Conservation (phyloP, 2,329 filamentous ascomycete species). For the Neophaeococcomyces mojaviensis region DNA sequence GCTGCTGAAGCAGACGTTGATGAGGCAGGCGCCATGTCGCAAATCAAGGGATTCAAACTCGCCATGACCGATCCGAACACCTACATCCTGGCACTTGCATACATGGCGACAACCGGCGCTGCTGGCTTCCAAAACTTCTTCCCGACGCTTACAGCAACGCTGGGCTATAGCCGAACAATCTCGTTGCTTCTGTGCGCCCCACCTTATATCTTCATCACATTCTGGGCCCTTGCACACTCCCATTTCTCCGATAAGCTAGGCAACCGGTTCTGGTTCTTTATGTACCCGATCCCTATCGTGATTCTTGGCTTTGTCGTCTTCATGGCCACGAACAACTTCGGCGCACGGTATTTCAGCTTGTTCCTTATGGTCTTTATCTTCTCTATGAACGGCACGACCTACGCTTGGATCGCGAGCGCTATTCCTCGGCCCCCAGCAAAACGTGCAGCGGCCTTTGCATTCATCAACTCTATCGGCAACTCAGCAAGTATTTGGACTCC, state of each 20-base stretch:
- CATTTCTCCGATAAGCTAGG: constrained; percentile 37
- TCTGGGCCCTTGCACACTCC: constrained; percentile 40
- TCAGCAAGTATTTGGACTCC: constrained; percentile 46
- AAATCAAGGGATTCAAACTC: constrained; percentile 41
- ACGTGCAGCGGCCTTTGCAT: constrained; percentile 46
- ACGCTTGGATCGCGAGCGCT: constrained; percentile 45
- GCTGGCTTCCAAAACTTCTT: constrained; percentile 52
- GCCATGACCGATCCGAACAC: constrained; percentile 28
- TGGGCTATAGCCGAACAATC: constrained; percentile 38
- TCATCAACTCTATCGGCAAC: constrained; percentile 50
- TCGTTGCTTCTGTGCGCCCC: constrained; percentile 47
- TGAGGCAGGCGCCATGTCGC: constrained; percentile 40
- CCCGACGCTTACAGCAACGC: constrained; percentile 42
- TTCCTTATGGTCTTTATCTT: constrained; percentile 53
- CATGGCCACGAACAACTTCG: constrained; percentile 46
- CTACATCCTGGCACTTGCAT: constrained; percentile 39
- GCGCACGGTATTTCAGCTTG: constrained; percentile 48
- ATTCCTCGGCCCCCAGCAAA: constrained; percentile 49
- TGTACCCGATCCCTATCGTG: constrained; percentile 45
- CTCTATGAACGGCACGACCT: constrained; percentile 45
- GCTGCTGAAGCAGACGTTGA: constrained; percentile 44
- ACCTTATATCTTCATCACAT: constrained; percentile 48
- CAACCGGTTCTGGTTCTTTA: constrained; percentile 47
- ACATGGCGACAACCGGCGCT: constrained; percentile 43
- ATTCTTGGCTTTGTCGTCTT: constrained; percentile 48